Percentiles rank a stretch among this genome's conserved stretches.
Evolutionary conservation across 1,139 yeast species (phyloP).

Genomic region (Saccharomyces hybrid): DNA sequence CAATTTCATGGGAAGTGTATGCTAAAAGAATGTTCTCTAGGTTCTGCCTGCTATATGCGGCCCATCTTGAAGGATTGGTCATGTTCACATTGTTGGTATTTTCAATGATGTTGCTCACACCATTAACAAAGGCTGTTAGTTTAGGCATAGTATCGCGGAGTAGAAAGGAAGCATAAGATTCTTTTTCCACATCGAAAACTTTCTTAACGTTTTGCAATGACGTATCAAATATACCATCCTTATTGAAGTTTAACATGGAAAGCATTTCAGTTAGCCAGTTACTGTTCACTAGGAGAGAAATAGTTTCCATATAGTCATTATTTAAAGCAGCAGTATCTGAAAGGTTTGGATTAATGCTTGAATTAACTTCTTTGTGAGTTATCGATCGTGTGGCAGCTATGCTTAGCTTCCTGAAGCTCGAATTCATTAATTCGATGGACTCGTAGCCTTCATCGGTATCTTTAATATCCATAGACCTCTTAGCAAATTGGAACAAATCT

Average conservation of each 20-base stretch:
- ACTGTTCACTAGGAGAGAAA: constrained; percentile 58
- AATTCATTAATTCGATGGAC: constrained; percentile 12
- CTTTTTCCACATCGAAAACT: constrained; percentile 38
- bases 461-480: constrained; percentile 8
- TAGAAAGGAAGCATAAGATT: constrained; percentile 43
- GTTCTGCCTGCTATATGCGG: constrained; percentile 54
- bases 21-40: constrained; percentile 50
- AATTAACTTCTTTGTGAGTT: constrained; percentile 7
- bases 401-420: constrained; percentile 18
- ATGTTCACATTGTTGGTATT: constrained; percentile 28
- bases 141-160: constrained; percentile 58
- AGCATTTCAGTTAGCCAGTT: constrained; percentile 48
- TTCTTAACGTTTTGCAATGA: constrained; percentile 32
- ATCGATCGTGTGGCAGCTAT: constrained; percentile 17
- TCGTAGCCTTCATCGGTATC: constrained; percentile 9
- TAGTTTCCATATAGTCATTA: constrained; percentile 12
- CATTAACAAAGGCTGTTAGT: constrained; percentile 56
- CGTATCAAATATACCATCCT: constrained; percentile 16
- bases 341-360: constrained; percentile 3
- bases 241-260: constrained; percentile 21
- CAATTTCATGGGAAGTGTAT: constrained; percentile 54
- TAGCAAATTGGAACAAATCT: constrained; percentile 13
- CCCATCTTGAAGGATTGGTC: constrained; percentile 50
- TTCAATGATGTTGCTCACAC: constrained; percentile 48
- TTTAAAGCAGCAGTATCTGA: constrained; percentile 10